phyloP scores from a whole-genome alignment of 805 yeast species.

The Jamesozyma spencerorum region DNA sequence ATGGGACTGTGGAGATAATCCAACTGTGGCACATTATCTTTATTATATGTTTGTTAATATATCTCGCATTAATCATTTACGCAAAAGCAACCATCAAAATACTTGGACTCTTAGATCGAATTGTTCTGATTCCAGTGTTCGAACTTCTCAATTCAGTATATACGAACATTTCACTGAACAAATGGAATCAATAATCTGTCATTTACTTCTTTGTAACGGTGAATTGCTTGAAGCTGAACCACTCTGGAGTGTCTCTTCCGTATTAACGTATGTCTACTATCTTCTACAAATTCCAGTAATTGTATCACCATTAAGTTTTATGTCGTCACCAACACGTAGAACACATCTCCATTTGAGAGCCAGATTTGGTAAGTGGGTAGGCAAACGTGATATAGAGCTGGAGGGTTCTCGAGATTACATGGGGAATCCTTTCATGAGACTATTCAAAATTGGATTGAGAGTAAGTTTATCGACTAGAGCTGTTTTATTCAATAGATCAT shows the following conservation, averaged over 20 bases:
- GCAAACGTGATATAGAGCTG: background rate
- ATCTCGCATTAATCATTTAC: conserved; percentile 11
- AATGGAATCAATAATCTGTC: conserved; percentile 21
- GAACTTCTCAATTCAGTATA: conserved; percentile 23
- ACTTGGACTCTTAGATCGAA: conserved; percentile 17
- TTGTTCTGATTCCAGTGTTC: conserved; percentile 9
- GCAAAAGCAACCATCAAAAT: conserved; percentile 12
- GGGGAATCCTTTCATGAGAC: conserved; percentile 25
- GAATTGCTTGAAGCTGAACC: conserved; percentile 23
- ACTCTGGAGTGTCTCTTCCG: conserved; percentile 16
- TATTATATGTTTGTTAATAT: conserved; percentile 28
- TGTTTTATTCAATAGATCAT: conserved; percentile 22
- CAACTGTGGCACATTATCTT: conserved; percentile 33
- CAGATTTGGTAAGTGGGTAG: background rate
- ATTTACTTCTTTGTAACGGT: conserved; percentile 22
- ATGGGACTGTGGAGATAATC: conserved; percentile 25
- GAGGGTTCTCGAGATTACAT: conserved; percentile 6
- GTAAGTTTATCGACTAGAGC: conserved; percentile 22
- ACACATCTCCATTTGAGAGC: background rate
- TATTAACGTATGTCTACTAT: conserved; percentile 20
- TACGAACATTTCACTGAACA: conserved; percentile 18
- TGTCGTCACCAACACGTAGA: background rate
- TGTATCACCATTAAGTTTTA: conserved; percentile 25
- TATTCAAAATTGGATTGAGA: conserved; percentile 22
- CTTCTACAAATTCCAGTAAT: conserved; percentile 23